Evolutionary conservation across 2,329 filamentous ascomycete species (phyloP), one percentile per base, ranked within the genome.

Genomic region (Penicillium freii): DNA sequence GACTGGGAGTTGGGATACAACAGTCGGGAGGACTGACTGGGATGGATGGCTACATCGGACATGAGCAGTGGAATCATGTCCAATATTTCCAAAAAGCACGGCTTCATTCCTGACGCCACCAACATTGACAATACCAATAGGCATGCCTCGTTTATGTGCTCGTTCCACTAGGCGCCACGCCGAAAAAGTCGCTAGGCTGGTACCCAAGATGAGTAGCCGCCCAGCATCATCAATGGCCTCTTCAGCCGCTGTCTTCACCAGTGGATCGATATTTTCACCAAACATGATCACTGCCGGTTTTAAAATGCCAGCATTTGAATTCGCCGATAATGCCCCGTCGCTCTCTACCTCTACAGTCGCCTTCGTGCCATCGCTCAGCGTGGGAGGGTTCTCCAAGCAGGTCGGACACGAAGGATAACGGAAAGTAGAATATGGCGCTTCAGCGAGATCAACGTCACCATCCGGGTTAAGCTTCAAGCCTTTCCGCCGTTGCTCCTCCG

Each of bases 201-300:
- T 97, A 4, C 92, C 94, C 17, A 97, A 74, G 9, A 97, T 83
- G 23, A 97, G 79, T 36, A 97, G 75, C 58, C 85, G 84, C 6
- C 86, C 86, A 1, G 91, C 89, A 29, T 82, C 82, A 68, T 97
- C 90, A 49, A 97, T 85, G 13, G 89, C 89, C 29, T 85, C 77
- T 70, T 97, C 92, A 1, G 92, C 93, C 0, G 86, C 86, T 1
- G 78, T 73, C 73, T 95, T 97, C 36, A 92, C 87, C 1, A 76
- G 68, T 1, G 77, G 74, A 0, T 84, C 80, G 49, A 97, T 96
- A 58, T 86, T 92, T 75, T 97, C 94, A 17, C 94, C 94, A 72
- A 97, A 97, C 91, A 97, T 97, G 66, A 92, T 87, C 2, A 99
- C 92, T 0, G 90, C 90, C 4, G 94, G 94, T 71, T 97, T 97